Conservation (phyloP, 345 rosid genomes). For the Mercurialis annua region DNA sequence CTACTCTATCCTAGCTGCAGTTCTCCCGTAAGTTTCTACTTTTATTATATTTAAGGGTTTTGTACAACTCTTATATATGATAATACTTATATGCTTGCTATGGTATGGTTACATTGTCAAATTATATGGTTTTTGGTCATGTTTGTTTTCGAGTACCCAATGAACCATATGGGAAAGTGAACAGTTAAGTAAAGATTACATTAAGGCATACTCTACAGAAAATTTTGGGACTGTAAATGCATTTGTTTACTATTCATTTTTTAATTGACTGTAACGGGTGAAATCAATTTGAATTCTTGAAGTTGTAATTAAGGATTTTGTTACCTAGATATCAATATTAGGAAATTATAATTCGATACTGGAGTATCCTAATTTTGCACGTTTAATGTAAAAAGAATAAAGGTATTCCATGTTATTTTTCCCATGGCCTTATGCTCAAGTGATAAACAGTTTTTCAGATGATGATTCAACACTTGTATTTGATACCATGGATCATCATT, state of each 20-base stretch:
- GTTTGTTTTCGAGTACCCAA: neutral
- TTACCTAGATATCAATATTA: too few species aligned
- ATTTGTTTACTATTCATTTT: neutral
- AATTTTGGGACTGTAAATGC: neutral
- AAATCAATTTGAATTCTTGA: neutral
- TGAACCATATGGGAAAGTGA: neutral
- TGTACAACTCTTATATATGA: neutral
- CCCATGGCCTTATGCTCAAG: neutral
- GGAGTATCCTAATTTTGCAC: neutral
- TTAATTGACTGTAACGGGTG: neutral
- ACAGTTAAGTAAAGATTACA: neutral
- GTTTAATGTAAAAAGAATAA: neutral
- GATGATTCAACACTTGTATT: neutral
- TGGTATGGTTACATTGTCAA: neutral
- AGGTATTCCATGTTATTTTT: neutral
- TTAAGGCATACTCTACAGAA: neutral
- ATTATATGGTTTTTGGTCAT: neutral
- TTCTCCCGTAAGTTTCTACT: slow-evolving; percentile 62
- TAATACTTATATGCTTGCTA: neutral
- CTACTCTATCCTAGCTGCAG: slow-evolving; percentile 59
- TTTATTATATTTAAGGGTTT: neutral
- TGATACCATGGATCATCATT: neutral
- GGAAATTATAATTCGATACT: too few species aligned
- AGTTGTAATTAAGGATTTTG: neutral
- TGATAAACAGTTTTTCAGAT: neutral